Percentiles rank a stretch among this genome's conserved stretches.
Conservation (phyloP, 345 rosid genomes). For the Citrus maxima region DNA sequence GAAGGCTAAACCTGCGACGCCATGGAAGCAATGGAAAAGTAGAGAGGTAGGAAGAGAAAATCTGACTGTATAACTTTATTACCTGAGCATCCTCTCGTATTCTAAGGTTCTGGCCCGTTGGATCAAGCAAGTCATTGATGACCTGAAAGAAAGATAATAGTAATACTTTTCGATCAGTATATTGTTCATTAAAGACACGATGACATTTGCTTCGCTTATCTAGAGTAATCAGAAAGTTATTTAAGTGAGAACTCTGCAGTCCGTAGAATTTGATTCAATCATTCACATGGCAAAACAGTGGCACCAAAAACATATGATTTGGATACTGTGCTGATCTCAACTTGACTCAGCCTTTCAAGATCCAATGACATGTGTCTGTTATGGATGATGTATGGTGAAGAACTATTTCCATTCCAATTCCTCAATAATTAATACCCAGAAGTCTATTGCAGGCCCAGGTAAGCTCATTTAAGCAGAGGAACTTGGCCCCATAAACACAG, state of each 20-base stretch:
- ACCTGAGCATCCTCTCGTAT: slow-evolving; percentile 96
- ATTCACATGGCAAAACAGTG: neutral
- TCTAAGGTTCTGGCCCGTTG: slow-evolving; percentile 84
- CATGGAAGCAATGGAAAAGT: neutral
- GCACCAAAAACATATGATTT: neutral
- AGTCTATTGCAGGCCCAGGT: neutral
- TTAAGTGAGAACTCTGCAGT: neutral
- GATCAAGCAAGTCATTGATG: slow-evolving; percentile 87
- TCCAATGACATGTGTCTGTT: neutral
- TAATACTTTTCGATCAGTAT: neutral
- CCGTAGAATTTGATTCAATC: neutral
- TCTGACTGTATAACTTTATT: neutral
- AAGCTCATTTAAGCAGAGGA: neutral
- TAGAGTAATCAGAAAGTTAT: neutral
- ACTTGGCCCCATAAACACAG: neutral
- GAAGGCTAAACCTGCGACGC: no score
- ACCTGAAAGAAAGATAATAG: slow-evolving; percentile 43
- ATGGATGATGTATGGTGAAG: neutral
- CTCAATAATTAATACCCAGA: neutral
- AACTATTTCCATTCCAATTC: neutral
- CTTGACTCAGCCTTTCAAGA: neutral
- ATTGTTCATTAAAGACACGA: neutral
- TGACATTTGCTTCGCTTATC: neutral
- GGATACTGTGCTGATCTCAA: neutral
- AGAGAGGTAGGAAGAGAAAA: neutral